Percentiles rank a stretch among this genome's conserved stretches.
These are phyloP conservation scores for Trametes coccinea DNA, from an alignment of 768 basidiomycete genomes.

Conservation along the genomic window DNA sequence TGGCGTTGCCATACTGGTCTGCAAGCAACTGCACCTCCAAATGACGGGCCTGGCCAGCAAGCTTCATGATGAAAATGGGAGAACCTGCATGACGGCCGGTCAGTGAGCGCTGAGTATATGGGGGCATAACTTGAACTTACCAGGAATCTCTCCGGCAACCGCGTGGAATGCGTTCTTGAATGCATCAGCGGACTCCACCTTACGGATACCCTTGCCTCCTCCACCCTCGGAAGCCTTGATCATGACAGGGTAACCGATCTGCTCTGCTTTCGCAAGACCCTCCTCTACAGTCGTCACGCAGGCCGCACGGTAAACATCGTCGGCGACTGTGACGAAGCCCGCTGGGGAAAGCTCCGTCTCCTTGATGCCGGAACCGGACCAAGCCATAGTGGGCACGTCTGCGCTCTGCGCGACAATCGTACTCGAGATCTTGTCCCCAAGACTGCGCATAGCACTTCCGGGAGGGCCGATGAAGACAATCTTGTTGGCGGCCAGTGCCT, in stretches of 20 bases:
- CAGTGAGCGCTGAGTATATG: slow-evolving; percentile 13
- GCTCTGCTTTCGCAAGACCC: slow-evolving; percentile 77
- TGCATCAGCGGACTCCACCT: slow-evolving; percentile 80
- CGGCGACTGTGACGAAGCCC: slow-evolving; percentile 94
- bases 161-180: slow-evolving; percentile 96
- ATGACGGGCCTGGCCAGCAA: slow-evolving; percentile 96
- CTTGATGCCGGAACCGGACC: slow-evolving; percentile 94
- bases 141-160: slow-evolving; percentile 94
- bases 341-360: slow-evolving; percentile 81
- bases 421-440: slow-evolving; percentile 99
- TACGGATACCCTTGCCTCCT: slow-evolving; percentile 98
- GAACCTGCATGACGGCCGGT: slow-evolving; percentile 57
- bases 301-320: slow-evolving; percentile 83
- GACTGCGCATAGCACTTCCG: slow-evolving; percentile 96
- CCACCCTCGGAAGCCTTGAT: slow-evolving; percentile 99
- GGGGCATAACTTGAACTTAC: slow-evolving; percentile 42
- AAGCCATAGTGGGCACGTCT: slow-evolving; percentile 96
- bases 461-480: slow-evolving; percentile 99
- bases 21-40: slow-evolving; percentile 97
- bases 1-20: slow-evolving; percentile 99
- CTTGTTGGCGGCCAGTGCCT: slow-evolving; percentile 88
- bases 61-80: slow-evolving; percentile 99
- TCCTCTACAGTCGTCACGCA: slow-evolving; percentile 89
- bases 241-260: slow-evolving; percentile 97
- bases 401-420: slow-evolving; percentile 99